phyloP scores from a whole-genome alignment of 139 green algal genomes.

The Pleodorina starrii region DNA sequence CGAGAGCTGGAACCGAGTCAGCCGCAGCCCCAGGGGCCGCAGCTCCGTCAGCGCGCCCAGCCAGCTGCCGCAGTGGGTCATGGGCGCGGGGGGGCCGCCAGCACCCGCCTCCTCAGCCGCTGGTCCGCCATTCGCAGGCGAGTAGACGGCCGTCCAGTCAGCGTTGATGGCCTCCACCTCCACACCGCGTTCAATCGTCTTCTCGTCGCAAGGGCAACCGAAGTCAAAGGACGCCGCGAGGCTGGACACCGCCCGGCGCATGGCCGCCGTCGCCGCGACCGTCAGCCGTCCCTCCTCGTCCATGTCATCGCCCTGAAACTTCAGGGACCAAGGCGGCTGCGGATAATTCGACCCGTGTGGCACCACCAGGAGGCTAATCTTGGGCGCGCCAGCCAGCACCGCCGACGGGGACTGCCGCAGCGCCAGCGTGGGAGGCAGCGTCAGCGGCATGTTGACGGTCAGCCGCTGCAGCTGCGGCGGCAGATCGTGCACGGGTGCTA shows the following conservation, averaged over 20 bases:
- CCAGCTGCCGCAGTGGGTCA: too few species aligned
- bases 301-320: not conserved
- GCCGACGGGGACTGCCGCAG: not conserved
- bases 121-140: too few species aligned
- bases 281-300: not conserved
- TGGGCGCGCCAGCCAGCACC: not conserved
- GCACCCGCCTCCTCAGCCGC: too few species aligned
- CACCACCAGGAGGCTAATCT: not conserved
- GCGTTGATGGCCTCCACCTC: not conserved
- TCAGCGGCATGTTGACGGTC: not conserved
- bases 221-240: not conserved
- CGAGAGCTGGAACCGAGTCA: too few species aligned
- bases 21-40: too few species aligned
- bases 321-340: not conserved
- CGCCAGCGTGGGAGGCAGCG: not conserved
- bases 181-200: not conserved
- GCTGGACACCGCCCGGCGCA: not conserved
- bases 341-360: not conserved
- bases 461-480: not conserved
- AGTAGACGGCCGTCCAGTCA: not conserved
- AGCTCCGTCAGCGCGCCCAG: too few species aligned
- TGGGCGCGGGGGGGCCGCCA: not conserved
- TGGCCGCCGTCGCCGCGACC: too few species aligned
- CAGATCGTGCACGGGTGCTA: not conserved
- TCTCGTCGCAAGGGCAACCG: not conserved